A percentile compares a stretch with the other conserved stretches of the same genome.
These are phyloP conservation scores for Daldinia caldariorum DNA, from an alignment of 495 filamentous ascomycete genomes.

Conservation along the genomic window DNA sequence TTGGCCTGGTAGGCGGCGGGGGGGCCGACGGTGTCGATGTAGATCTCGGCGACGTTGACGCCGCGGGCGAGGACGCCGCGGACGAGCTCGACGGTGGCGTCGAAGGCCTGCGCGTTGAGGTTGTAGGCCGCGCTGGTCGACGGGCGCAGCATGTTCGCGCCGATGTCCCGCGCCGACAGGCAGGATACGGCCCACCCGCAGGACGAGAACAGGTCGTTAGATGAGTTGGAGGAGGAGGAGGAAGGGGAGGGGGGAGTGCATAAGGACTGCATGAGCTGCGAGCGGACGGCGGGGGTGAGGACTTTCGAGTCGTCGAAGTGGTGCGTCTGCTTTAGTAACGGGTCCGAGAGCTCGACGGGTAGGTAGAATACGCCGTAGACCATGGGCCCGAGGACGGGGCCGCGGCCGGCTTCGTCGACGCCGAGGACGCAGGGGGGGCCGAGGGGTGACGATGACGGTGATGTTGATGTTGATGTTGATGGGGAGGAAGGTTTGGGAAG, in stretches of 20 bases:
- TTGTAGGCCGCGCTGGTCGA: slow-evolving; percentile 72
- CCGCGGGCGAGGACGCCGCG: slow-evolving; percentile 74
- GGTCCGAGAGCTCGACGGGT: slow-evolving; percentile 70
- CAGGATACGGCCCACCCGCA: slow-evolving; percentile 86
- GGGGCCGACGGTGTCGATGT: slow-evolving; percentile 92
- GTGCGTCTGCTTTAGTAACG: slow-evolving; percentile 77
- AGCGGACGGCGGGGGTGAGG: slow-evolving; percentile 76
- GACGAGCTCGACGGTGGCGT: slow-evolving; percentile 90
- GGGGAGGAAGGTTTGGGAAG: slow-evolving; percentile 56
- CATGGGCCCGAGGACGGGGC: slow-evolving; percentile 96
- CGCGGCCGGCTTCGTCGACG: slow-evolving; percentile 94
- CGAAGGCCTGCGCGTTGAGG: slow-evolving; percentile 96
- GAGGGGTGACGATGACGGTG: not conserved
- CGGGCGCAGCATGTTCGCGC: slow-evolving; percentile 79
- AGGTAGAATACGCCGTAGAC: slow-evolving; percentile 94
- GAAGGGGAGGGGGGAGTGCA: slow-evolving; percentile 61
- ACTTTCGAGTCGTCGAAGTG: slow-evolving; percentile 94
- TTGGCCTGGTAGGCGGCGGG: slow-evolving; percentile 84
- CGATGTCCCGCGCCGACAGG: slow-evolving; percentile 87
- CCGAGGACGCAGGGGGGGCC: slow-evolving; percentile 67
- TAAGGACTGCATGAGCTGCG: slow-evolving; percentile 76
- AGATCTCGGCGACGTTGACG: slow-evolving; percentile 86
- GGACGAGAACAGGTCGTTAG: slow-evolving; percentile 67
- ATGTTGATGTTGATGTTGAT: slow-evolving; percentile 40
- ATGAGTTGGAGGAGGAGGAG: not conserved